Conservation (phyloP, 768 basidiomycete genomes). For the Russula dissimulans region DNA sequence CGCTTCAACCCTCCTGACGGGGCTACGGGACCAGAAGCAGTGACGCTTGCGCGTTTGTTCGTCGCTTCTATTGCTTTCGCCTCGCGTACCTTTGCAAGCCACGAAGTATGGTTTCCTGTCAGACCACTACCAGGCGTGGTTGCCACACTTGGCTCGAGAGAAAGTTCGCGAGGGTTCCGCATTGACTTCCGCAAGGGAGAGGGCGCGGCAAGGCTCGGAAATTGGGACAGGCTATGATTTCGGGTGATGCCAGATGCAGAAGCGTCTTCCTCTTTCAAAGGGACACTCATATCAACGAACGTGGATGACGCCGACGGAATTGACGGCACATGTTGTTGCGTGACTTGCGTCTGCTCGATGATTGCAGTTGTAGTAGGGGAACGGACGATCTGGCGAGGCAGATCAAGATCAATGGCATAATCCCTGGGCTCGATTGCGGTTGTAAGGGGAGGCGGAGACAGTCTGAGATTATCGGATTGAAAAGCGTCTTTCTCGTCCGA, state of each 20-base stretch:
- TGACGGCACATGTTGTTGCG: background rate
- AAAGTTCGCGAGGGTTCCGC: conserved; percentile 40
- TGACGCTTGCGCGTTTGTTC: conserved; percentile 24
- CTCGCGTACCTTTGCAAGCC: conserved; percentile 71
- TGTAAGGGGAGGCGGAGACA: background rate
- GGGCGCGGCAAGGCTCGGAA: conserved; percentile 61
- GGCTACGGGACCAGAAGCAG: conserved; percentile 5
- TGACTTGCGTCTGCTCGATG: conserved; percentile 8
- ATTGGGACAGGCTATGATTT: conserved; percentile 36
- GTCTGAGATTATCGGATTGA: conserved; percentile 1
- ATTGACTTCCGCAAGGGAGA: conserved; percentile 63
- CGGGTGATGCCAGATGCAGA: conserved; percentile 24
- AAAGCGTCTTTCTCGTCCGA: conserved; percentile 51
- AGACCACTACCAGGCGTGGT: conserved; percentile 27
- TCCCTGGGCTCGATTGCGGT: background rate
- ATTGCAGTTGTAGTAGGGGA: background rate
- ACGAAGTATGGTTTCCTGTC: conserved; percentile 63
- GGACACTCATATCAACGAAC: conserved; percentile 17
- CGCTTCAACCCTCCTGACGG: conserved; percentile 35
- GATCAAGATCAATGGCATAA: background rate
- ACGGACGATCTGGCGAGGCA: background rate
- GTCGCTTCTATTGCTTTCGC: conserved; percentile 38
- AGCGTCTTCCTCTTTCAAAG: conserved; percentile 22
- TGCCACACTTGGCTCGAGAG: conserved; percentile 23
- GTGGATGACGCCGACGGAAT: conserved; percentile 3